A percentile compares a stretch with the other conserved stretches of the same genome.
phyloP scores from a whole-genome alignment of 345 rosid genomes.

The Fremontodendron californicum region DNA sequence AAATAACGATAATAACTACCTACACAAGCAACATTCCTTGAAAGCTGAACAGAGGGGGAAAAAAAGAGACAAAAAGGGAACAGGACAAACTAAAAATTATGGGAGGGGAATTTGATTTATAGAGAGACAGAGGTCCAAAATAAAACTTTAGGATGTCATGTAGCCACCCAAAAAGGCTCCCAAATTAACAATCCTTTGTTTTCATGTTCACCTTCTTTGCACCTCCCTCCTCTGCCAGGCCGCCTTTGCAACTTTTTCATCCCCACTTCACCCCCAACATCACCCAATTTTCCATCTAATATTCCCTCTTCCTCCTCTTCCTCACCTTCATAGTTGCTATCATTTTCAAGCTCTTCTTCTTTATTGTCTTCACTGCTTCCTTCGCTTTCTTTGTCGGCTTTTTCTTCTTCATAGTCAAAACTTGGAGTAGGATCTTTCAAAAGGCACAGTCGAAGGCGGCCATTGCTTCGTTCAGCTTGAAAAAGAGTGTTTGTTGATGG shows the following conservation, averaged over 20 bases:
- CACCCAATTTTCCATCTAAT: constrained; percentile 2
- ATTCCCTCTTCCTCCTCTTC: constrained; percentile 22
- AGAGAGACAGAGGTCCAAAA: constrained; percentile 28
- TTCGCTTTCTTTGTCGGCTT: constrained; percentile 9
- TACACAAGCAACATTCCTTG: constrained; percentile 10
- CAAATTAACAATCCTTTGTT: constrained; percentile 46
- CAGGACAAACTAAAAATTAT: constrained; percentile 15
- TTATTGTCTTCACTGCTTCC: background rate
- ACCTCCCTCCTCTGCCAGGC: constrained; percentile 35
- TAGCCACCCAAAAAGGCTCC: constrained; percentile 64
- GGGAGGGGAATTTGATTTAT: background rate
- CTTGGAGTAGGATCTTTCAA: constrained; percentile 28
- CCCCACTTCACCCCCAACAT: constrained; percentile 17
- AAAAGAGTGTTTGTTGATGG: constrained; percentile 31
- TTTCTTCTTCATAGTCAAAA: constrained; percentile 17
- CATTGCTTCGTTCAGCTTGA: constrained; percentile 65
- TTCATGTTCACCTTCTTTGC: constrained; percentile 40
- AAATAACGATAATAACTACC: constrained; percentile 30
- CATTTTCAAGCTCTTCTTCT: constrained; percentile 2
- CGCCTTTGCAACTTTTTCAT: too few relatives aligned
- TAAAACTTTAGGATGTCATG: constrained; percentile 45
- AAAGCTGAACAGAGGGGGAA: background rate
- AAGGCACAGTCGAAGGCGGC: constrained; percentile 60
- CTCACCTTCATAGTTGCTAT: background rate
- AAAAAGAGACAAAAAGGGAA: background rate